Conservation (phyloP, 257 asterid species). For the Gentiana macrophylla region DNA sequence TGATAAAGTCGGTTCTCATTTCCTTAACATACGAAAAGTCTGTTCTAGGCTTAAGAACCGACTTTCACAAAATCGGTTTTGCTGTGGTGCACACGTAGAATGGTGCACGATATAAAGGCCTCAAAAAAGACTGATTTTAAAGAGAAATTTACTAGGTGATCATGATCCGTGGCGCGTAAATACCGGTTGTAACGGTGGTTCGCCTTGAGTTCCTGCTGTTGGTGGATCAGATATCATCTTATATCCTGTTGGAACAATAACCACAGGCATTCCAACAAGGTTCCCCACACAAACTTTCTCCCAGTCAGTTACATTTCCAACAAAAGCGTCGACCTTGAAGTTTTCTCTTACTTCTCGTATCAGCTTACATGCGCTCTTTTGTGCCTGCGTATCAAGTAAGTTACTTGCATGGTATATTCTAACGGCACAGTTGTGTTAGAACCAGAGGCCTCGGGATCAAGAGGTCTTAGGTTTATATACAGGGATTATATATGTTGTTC, state of each 20-base stretch:
- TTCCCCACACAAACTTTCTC: constrained; percentile 73
- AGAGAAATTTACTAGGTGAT: constrained; percentile 53
- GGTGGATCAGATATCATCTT: constrained; percentile 53
- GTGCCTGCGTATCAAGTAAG: constrained; percentile 41
- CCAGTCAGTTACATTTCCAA: constrained; percentile 85
- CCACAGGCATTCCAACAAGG: constrained; percentile 84
- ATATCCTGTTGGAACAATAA: constrained; percentile 74
- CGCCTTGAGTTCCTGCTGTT: constrained; percentile 42
- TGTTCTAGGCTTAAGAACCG: too few relatives aligned
- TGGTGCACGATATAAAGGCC: background rate
- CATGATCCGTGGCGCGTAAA: constrained; percentile 75
- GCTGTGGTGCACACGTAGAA: too few relatives aligned
- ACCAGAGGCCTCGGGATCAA: too few relatives aligned
- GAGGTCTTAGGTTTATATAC: too few relatives aligned
- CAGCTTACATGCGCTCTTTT: constrained; percentile 67
- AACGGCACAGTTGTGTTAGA: too few relatives aligned
- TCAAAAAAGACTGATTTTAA: background rate
- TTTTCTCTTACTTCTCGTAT: constrained; percentile 53
- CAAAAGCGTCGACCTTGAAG: constrained; percentile 68
- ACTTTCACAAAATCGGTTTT: too few relatives aligned
- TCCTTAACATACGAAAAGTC: too few relatives aligned
- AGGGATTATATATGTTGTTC: too few relatives aligned
- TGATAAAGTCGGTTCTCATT: too few relatives aligned
- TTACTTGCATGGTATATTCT: background rate
- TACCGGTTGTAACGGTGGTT: constrained; percentile 65